Evolutionary conservation across 257 asterid species (phyloP).

Genomic region (Schizonepeta tenuifolia): DNA sequence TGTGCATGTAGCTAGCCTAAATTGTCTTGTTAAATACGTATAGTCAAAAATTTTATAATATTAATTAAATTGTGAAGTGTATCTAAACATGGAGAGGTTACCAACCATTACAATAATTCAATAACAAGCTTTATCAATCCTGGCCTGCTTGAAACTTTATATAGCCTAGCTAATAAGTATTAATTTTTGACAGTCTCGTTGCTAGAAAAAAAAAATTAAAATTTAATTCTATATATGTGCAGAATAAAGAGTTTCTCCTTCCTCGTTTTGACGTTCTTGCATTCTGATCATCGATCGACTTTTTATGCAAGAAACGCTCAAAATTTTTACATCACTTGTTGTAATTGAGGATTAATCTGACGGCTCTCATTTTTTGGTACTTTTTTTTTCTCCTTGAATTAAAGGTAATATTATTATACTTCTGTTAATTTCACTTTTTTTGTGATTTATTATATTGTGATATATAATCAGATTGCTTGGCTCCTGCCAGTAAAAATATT

Average conservation of each 20-base stretch:
- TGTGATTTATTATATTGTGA: not conserved
- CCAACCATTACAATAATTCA: conserved; percentile 49
- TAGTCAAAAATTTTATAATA: conserved; percentile 18
- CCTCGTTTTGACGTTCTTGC: not conserved
- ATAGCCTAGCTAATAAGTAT: conserved; percentile 24
- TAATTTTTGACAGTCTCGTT: conserved; percentile 22
- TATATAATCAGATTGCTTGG: not conserved
- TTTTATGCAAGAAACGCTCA: not conserved
- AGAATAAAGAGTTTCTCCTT: not conserved
- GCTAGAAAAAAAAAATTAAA: not conserved
- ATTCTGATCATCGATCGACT: not conserved
- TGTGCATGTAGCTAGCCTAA: conserved; percentile 12
- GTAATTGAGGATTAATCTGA: not conserved
- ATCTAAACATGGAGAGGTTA: conserved; percentile 48
- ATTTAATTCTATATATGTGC: not conserved
- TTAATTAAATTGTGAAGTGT: conserved; percentile 25
- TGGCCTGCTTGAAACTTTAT: conserved; percentile 21
- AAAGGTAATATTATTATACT: conserved; percentile 19
- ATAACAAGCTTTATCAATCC: conserved; percentile 30
- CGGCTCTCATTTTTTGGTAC: not conserved
- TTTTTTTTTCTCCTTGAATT: conserved; percentile 16
- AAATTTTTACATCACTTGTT: not conserved
- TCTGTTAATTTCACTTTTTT: not conserved
- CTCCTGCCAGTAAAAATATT: not conserved
- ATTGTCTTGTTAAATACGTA: conserved; percentile 30